Evolutionary conservation across 441 rosid species (phyloP).

Genomic region (Pelargonium citronellum): DNA sequence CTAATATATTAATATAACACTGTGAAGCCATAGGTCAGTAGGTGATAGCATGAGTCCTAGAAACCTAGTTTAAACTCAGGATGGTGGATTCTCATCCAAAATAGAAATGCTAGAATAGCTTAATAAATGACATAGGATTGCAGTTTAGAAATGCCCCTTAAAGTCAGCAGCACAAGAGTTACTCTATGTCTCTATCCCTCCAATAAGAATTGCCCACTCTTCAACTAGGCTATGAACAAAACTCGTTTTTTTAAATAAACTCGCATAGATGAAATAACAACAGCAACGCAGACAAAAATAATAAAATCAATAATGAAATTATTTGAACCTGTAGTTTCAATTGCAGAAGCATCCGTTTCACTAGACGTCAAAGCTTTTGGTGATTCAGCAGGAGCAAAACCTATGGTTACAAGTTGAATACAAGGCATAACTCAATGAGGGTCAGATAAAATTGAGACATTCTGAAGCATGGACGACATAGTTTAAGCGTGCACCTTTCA

Average conservation of each 20-base stretch:
- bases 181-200: neutral
- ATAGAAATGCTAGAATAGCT: too few species aligned
- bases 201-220: neutral
- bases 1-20: neutral
- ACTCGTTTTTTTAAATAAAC: neutral
- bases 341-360: conserved; percentile 32
- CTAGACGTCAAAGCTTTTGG: conserved; percentile 32
- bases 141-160: too few species aligned
- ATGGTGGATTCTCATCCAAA: neutral
- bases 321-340: conserved; percentile 29
- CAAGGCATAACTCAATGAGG: neutral
- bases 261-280: neutral
- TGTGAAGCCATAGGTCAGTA: neutral
- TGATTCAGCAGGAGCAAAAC: conserved; percentile 53
- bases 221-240: neutral
- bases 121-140: too few species aligned
- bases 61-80: neutral
- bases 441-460: neutral
- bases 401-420: conserved; percentile 37
- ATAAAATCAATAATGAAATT: neutral
- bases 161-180: too few species aligned
- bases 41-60: neutral
- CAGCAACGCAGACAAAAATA: conserved; percentile 2
- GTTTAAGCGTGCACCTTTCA: conserved; percentile 54
- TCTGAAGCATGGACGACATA: neutral